Conservation (phyloP, 176 grass and related monocot genomes). For the Triticum monococcum region DNA sequence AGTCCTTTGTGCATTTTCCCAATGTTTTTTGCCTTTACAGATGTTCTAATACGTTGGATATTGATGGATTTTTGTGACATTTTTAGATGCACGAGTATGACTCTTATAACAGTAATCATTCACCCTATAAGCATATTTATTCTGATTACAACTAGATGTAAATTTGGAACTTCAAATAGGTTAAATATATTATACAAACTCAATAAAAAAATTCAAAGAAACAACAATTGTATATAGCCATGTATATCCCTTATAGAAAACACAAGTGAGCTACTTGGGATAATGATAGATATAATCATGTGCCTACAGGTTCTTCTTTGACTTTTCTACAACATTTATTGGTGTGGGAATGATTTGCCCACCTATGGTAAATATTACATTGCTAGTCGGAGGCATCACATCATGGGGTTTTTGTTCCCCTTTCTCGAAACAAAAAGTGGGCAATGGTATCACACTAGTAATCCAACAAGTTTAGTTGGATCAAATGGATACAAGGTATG, state of each 20-base stretch:
- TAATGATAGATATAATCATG: background rate
- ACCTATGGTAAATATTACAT: constrained; percentile 37
- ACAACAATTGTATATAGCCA: background rate
- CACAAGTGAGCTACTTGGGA: background rate
- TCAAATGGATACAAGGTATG: constrained; percentile 69
- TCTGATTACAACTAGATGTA: background rate
- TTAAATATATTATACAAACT: background rate
- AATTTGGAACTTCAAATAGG: background rate
- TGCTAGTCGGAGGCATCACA: constrained; percentile 39
- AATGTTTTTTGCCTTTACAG: background rate
- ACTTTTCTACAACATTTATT: constrained; percentile 57
- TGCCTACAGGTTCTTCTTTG: constrained; percentile 60
- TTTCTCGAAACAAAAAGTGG: constrained; percentile 51
- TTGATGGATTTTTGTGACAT: background rate
- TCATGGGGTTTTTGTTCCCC: constrained; percentile 54
- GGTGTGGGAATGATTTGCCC: constrained; percentile 69
- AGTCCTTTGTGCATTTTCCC: background rate
- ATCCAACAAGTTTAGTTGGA: constrained; percentile 40
- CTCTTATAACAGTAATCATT: no score
- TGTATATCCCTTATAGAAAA: background rate
- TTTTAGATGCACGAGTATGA: no score
- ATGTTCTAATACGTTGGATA: background rate
- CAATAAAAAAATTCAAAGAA: no score
- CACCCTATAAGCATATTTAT: no score
- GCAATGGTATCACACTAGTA: constrained; percentile 46